phyloP scores from a whole-genome alignment of 2,329 filamentous ascomycete genomes.

The Hymenotorrendiella dingleyae region DNA sequence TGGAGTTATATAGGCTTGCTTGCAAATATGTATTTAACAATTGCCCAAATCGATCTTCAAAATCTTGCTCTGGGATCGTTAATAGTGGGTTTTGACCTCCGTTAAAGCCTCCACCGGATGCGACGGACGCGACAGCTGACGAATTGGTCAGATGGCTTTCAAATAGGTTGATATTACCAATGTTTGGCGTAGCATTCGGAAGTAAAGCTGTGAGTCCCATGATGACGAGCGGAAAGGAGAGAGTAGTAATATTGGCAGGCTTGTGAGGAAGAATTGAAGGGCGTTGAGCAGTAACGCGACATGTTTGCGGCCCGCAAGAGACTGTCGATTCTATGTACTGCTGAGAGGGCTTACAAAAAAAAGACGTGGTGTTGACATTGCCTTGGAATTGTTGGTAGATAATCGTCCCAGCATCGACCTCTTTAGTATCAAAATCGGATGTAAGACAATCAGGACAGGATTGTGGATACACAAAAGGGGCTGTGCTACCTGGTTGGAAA shows the following conservation, averaged over 20 bases:
- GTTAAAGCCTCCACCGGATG: slow-evolving; percentile 9
- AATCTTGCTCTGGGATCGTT: slow-evolving; percentile 11
- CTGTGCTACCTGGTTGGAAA: slow-evolving; percentile 1
- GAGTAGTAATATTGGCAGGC: slow-evolving; percentile 15
- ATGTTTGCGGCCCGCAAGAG: slow-evolving; percentile 13
- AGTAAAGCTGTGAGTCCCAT: slow-evolving; percentile 17
- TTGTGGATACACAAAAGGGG: slow-evolving; percentile 11
- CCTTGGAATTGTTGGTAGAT: slow-evolving; percentile 19
- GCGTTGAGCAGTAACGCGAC: slow-evolving; percentile 20
- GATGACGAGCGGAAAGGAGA: slow-evolving; percentile 16
- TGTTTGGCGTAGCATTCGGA: slow-evolving; percentile 13
- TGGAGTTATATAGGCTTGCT: slow-evolving; percentile 18
- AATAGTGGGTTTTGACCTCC: slow-evolving; percentile 9
- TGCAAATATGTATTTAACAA: slow-evolving; percentile 18
- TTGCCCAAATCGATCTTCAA: slow-evolving; percentile 19
- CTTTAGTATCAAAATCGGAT: neutral
- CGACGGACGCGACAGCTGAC: slow-evolving; percentile 7
- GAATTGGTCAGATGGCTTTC: slow-evolving; percentile 17
- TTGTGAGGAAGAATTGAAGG: slow-evolving; percentile 17
- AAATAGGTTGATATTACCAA: slow-evolving; percentile 14
- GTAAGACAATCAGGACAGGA: slow-evolving; percentile 18
- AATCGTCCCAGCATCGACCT: slow-evolving; percentile 12
- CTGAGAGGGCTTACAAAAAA: slow-evolving; percentile 17
- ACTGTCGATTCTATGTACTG: slow-evolving; percentile 19
- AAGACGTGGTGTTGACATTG: slow-evolving; percentile 9